These are phyloP conservation scores for Staphylotrichum longicolle DNA, from an alignment of 495 filamentous ascomycete species.

Conservation along the genomic window DNA sequence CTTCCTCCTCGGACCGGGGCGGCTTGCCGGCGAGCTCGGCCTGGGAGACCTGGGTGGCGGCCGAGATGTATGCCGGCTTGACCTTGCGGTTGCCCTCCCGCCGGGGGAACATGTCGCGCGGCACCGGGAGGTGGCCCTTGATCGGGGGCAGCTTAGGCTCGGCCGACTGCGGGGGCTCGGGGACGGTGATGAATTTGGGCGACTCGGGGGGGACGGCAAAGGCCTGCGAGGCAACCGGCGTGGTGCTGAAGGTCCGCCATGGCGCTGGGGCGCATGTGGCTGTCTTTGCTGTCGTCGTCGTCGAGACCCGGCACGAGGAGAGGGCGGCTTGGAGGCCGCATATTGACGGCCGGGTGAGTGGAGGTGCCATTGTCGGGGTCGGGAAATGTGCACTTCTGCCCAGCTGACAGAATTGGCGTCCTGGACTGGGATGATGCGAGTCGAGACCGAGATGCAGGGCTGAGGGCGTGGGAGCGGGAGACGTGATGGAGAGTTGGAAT, in stretches of 20 bases:
- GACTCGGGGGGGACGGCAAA: conserved; percentile 44
- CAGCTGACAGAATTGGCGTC: conserved; percentile 10
- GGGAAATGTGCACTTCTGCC: conserved; percentile 7
- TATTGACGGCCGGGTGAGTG: conserved; percentile 24
- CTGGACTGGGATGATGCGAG: conserved; percentile 15
- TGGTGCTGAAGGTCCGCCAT: conserved; percentile 17
- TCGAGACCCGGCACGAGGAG: conserved; percentile 61
- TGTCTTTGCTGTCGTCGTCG: conserved; percentile 63
- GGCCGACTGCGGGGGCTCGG: conserved; percentile 44
- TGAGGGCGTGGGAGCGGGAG: conserved; percentile 3
- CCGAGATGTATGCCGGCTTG: conserved; percentile 29
- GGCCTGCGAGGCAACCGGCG: conserved; percentile 15
- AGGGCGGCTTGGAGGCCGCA: conserved; percentile 28
- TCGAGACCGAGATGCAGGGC: conserved; percentile 19
- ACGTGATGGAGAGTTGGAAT: conserved; percentile 24
- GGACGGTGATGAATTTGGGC: conserved; percentile 46
- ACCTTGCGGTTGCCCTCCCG: conserved; percentile 37
- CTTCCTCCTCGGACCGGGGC: conserved; percentile 34
- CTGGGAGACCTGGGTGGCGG: conserved; percentile 30
- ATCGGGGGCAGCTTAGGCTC: conserved; percentile 36
- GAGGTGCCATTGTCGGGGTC: conserved; percentile 14
- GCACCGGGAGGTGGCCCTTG: conserved; percentile 46
- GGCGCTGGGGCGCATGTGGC: conserved; percentile 50
- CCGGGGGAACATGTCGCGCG: conserved; percentile 43
- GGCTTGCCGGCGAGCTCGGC: conserved; percentile 25